Conservation (phyloP, 768 basidiomycete species). For the Podaxis rugospora region DNA sequence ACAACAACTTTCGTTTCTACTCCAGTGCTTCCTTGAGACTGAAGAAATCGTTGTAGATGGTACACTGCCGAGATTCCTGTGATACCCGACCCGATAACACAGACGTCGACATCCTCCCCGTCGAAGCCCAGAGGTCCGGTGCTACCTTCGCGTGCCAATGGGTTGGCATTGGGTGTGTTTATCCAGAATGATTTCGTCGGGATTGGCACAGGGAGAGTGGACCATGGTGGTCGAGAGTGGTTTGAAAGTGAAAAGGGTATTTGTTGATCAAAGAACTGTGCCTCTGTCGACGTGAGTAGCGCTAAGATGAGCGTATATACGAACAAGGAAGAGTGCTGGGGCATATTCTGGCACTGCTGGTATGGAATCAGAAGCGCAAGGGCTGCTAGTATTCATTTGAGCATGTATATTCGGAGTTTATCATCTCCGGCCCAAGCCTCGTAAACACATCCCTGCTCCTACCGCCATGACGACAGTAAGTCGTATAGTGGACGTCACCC, state of each 20-base stretch:
- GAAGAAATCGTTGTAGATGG: slow-evolving; percentile 40
- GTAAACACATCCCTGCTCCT: too few relatives aligned
- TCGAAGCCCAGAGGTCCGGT: slow-evolving; percentile 37
- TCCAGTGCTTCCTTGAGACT: neutral
- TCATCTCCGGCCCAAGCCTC: too few relatives aligned
- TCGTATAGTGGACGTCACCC: too few relatives aligned
- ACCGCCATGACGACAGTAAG: too few relatives aligned
- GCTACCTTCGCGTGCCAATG: slow-evolving; percentile 65
- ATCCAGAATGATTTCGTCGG: slow-evolving; percentile 77
- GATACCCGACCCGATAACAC: slow-evolving; percentile 77
- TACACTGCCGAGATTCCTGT: slow-evolving; percentile 75
- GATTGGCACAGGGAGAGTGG: slow-evolving; percentile 48
- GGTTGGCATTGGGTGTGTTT: slow-evolving; percentile 55
- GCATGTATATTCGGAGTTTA: too few relatives aligned
- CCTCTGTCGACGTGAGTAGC: neutral
- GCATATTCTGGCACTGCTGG: neutral
- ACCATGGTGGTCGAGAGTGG: slow-evolving; percentile 2
- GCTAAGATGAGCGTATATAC: neutral
- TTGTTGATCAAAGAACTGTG: neutral
- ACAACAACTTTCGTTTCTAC: slow-evolving; percentile 47
- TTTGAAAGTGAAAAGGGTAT: neutral
- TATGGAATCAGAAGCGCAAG: too few relatives aligned
- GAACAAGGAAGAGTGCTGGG: too few relatives aligned
- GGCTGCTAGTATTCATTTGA: too few relatives aligned
- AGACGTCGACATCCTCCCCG: slow-evolving; percentile 60